phyloP scores from a whole-genome alignment of 2,329 filamentous ascomycete species.

The Diaporthe sp. region DNA sequence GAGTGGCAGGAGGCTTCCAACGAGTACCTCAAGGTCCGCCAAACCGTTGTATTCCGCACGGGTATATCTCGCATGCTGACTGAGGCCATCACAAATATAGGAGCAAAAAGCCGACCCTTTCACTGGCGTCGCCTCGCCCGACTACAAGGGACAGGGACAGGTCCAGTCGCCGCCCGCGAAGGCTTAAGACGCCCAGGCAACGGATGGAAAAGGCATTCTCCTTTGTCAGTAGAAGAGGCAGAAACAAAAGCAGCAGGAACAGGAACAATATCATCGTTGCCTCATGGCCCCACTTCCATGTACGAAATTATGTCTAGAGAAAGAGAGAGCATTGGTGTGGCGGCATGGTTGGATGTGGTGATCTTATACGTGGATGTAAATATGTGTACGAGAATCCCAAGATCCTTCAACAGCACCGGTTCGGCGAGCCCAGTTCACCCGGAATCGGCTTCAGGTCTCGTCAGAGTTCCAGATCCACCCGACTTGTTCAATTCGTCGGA shows the following conservation, averaged over 20 bases:
- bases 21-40: conserved; percentile 89
- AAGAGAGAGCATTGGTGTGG: conserved; percentile 38
- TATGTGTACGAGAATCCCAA: conserved; percentile 50
- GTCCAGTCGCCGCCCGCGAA: conserved; percentile 78
- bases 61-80: conserved; percentile 40
- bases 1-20: conserved; percentile 97
- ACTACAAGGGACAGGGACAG: conserved; percentile 83
- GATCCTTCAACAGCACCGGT: conserved; percentile 40
- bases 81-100: conserved; percentile 59
- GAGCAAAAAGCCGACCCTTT: conserved; percentile 88
- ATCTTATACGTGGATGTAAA: conserved; percentile 49
- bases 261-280: conserved; percentile 31
- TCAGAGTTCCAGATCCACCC: background rate
- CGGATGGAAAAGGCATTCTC: conserved; percentile 45
- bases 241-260: conserved; percentile 41
- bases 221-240: conserved; percentile 56
- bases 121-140: conserved; percentile 84
- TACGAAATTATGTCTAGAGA: conserved; percentile 51
- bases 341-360: conserved; percentile 46
- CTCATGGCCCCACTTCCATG: conserved; percentile 47
- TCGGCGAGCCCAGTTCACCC: background rate
- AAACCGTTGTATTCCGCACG: conserved; percentile 7
- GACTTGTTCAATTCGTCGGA: background rate
- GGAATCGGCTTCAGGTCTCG: too few relatives aligned
- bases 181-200: conserved; percentile 53